Evolutionary conservation across 345 rosid genomes (phyloP), one percentile per base, ranked within the genome.

Genomic region (Populus euphratica): DNA sequence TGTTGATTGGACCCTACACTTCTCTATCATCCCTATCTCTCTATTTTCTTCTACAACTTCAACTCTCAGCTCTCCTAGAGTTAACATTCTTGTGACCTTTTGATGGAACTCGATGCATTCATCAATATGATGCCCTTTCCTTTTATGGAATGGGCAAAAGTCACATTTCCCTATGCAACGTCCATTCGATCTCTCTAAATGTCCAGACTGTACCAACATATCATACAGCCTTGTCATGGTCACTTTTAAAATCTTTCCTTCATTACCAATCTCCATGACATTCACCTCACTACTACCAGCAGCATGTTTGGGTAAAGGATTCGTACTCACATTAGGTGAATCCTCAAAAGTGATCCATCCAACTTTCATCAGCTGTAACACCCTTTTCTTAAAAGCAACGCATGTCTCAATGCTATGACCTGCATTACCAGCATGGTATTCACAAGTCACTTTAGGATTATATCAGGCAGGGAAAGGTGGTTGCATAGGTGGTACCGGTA

Each of bases 101-200:
- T n/a, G n/a, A n/a, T n/a, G n/a, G n/a, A n/a, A n/a, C n/a, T n/a
- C n/a, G n/a, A n/a, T n/a, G n/a, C n/a, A n/a, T n/a, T n/a, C n/a
- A n/a, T n/a, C n/a, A n/a, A n/a, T n/a, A n/a, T n/a, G n/a, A n/a
- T n/a, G n/a, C n/a, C n/a, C n/a, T n/a, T n/a, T n/a, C n/a, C n/a
- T n/a, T n/a, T n/a, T n/a, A n/a, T n/a, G n/a, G n/a, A n/a, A 50
- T 5, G 56, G 54, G 2, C n/a, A 18, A 5, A 17, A 50, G 0
- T 50, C 2, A 1, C 1, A 0, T 5, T 17, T 0, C 8, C 2
- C 2, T 0, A 50, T 1, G 56, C 0, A 0, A 0, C 0, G 0
- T 5, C 1, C 0, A 5, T n/a, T 0, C 0, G 56, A 0, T 6
- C 0, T 5, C 3, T 0, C 0, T 0, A 50, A 1, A 1, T 50